These are phyloP conservation scores for Populus nigra DNA, from an alignment of 345 rosid species.

Conservation along the genomic window DNA sequence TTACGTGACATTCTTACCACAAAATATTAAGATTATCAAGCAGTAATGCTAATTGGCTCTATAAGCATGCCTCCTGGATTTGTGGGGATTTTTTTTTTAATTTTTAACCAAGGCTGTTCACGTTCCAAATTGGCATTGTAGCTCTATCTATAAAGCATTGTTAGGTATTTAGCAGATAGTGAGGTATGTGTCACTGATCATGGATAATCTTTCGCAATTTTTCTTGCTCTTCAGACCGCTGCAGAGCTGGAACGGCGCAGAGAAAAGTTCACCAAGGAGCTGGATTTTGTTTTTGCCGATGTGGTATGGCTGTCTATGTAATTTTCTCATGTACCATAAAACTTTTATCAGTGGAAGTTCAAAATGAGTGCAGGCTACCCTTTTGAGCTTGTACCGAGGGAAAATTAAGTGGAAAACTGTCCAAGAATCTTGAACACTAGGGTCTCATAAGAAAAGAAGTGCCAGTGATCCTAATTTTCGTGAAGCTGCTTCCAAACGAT, in stretches of 20 bases:
- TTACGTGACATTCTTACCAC: background rate
- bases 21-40: too few relatives aligned
- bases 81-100: background rate
- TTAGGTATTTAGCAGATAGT: background rate
- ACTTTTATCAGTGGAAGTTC: background rate
- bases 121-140: background rate
- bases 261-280: slow-evolving; percentile 53
- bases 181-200: background rate
- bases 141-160: background rate
- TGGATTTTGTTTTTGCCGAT: slow-evolving; percentile 65
- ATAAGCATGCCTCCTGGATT: background rate
- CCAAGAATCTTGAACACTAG: too few relatives aligned
- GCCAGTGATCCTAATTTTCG: background rate
- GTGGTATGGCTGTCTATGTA: slow-evolving; percentile 41
- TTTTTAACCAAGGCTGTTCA: background rate
- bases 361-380: too few relatives aligned
- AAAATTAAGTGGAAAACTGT: background rate
- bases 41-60: too few relatives aligned
- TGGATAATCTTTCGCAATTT: background rate
- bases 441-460: background rate
- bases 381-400: background rate
- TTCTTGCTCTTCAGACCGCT: slow-evolving; percentile 39
- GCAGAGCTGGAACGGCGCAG: slow-evolving; percentile 58
- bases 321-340: background rate
- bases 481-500: background rate